These are phyloP conservation scores for Boletus tomentosulus DNA, from an alignment of 768 basidiomycete genomes.

Conservation along the genomic window DNA sequence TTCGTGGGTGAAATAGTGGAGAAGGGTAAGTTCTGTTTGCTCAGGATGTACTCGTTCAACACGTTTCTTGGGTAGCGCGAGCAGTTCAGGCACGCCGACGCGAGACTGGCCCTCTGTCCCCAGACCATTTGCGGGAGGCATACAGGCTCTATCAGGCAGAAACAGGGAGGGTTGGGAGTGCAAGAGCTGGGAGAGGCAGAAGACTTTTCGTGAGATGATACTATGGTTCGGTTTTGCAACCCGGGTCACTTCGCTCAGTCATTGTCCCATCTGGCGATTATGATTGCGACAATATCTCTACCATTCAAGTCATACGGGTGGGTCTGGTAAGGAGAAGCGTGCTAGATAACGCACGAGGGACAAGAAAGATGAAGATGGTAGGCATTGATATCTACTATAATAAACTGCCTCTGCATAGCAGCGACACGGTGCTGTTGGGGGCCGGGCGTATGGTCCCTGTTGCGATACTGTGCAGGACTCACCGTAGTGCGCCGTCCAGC, in stretches of 20 bases:
- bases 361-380: too few species aligned
- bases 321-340: too few species aligned
- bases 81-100: slow-evolving; percentile 66
- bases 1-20: slow-evolving; percentile 93
- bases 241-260: not conserved
- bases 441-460: too few species aligned
- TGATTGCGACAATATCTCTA: too few species aligned
- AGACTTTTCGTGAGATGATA: slow-evolving; percentile 64
- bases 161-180: slow-evolving; percentile 76
- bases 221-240: not conserved
- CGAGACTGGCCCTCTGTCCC: slow-evolving; percentile 76
- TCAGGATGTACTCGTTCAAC: not conserved
- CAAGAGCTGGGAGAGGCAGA: slow-evolving; percentile 64
- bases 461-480: too few species aligned
- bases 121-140: slow-evolving; percentile 87
- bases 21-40: slow-evolving; percentile 48
- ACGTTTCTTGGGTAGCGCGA: slow-evolving; percentile 48
- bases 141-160: slow-evolving; percentile 80
- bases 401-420: too few species aligned
- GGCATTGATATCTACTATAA: too few species aligned
- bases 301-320: too few species aligned
- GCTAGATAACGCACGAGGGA: too few species aligned
- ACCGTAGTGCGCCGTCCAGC: too few species aligned
- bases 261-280: not conserved
- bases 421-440: too few species aligned